Conservation (phyloP, 164 flowering plant genomes). For the Magnolia changhungtana region DNA sequence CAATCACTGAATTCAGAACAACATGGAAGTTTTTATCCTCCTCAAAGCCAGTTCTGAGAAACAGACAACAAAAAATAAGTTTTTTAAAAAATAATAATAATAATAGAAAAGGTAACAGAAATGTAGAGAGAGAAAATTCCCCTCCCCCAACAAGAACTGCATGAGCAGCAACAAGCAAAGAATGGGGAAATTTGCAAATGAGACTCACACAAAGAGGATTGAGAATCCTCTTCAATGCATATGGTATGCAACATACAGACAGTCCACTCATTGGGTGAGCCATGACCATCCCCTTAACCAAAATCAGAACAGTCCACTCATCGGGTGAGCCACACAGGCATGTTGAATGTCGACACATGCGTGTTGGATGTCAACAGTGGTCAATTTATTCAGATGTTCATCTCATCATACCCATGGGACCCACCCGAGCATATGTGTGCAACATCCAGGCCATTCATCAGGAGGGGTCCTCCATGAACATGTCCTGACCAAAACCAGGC, state of each 20-base stretch:
- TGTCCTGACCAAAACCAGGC: neutral
- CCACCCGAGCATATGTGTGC: neutral
- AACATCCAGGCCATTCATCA: neutral
- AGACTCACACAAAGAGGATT: neutral
- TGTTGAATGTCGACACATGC: neutral
- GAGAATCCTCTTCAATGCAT: neutral
- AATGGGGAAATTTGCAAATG: neutral
- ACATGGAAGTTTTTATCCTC: slow-evolving; percentile 99
- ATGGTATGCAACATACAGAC: neutral
- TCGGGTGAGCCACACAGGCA: neutral
- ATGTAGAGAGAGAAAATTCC: neutral
- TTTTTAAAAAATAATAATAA: neutral
- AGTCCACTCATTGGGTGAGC: no score
- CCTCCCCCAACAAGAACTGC: no score
- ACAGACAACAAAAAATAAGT: slow-evolving; percentile 5
- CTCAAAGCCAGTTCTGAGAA: slow-evolving; percentile 94
- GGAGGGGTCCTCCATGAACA: neutral
- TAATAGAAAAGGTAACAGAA: neutral
- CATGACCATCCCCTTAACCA: no score
- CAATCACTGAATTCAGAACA: slow-evolving; percentile 88
- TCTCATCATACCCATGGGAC: neutral
- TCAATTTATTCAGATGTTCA: neutral
- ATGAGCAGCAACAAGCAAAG: no score
- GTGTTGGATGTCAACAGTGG: no score
- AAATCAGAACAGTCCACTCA: neutral